phyloP scores from a whole-genome alignment of 176 grass and related monocot species.

The Cenchrus fungigraminus region DNA sequence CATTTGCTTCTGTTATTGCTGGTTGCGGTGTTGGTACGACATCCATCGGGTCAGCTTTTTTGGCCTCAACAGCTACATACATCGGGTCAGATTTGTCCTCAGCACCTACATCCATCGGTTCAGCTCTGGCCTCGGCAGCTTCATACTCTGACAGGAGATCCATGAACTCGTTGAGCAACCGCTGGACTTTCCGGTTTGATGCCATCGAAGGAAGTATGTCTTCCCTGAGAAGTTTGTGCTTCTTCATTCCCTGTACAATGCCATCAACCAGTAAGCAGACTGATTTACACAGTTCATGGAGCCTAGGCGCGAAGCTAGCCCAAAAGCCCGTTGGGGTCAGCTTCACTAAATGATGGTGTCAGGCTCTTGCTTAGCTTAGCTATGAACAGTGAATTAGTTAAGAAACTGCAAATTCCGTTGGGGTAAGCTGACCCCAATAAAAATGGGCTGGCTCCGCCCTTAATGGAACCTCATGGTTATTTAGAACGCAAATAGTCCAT shows the following conservation, averaged over 20 bases:
- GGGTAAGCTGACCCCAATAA: no score
- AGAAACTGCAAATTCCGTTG: no score
- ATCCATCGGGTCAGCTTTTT: conserved; percentile 49
- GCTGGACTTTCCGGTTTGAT: conserved; percentile 88
- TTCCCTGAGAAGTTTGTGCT: conserved; percentile 85
- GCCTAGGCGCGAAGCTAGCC: no score
- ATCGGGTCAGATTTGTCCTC: conserved; percentile 38
- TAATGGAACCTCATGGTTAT: background rate
- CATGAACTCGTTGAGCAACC: conserved; percentile 92
- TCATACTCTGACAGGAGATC: conserved; percentile 84
- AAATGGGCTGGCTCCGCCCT: no score
- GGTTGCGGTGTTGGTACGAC: background rate
- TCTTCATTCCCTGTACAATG: conserved; percentile 83
- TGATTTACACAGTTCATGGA: background rate
- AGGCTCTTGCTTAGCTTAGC: no score
- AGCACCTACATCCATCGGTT: conserved; percentile 41
- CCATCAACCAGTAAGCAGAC: no score
- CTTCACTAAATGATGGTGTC: no score
- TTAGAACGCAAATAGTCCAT: background rate
- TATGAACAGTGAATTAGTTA: no score
- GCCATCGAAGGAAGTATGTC: conserved; percentile 90
- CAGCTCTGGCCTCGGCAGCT: conserved; percentile 40
- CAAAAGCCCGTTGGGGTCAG: no score
- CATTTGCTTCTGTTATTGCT: background rate
- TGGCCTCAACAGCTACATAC: conserved; percentile 24